These are phyloP conservation scores for Trichophyton verrucosum DNA, from an alignment of 2,329 filamentous ascomycete species.

Conservation along the genomic window DNA sequence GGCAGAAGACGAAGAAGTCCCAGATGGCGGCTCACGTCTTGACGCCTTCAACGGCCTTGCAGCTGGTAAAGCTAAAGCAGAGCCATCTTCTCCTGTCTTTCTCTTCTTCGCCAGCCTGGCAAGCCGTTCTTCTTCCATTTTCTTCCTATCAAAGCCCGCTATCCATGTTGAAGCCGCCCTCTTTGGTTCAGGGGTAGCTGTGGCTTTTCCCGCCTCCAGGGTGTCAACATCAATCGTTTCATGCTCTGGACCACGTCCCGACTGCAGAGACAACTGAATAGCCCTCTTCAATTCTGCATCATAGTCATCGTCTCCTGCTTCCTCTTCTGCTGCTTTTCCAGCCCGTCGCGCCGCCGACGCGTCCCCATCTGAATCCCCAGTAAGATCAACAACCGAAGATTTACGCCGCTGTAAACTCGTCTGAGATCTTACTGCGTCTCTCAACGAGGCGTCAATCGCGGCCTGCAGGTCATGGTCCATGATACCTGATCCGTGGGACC, in stretches of 20 bases:
- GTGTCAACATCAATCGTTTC: neutral
- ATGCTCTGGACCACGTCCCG: conserved; percentile 7
- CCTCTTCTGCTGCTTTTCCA: neutral
- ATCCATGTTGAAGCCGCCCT: conserved; percentile 21
- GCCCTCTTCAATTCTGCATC: conserved; percentile 15
- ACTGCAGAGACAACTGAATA: conserved; percentile 20
- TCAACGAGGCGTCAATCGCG: neutral
- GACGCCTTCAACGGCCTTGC: conserved; percentile 18
- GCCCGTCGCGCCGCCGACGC: neutral
- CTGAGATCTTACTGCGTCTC: neutral
- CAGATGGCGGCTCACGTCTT: conserved; percentile 9
- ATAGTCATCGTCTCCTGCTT: neutral
- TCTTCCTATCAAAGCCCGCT: conserved; percentile 56
- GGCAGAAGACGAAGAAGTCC: too few species aligned
- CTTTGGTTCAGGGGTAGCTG: neutral
- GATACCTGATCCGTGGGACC: neutral
- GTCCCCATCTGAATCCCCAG: conserved; percentile 7
- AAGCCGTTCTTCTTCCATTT: conserved; percentile 76
- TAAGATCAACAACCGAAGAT: conserved; percentile 9
- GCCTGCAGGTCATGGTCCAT: conserved; percentile 1
- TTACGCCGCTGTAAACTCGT: neutral
- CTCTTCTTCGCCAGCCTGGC: conserved; percentile 54
- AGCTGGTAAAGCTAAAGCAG: conserved; percentile 20
- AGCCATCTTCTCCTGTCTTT: conserved; percentile 33
- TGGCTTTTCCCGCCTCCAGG: neutral